phyloP scores from a whole-genome alignment of 331 rosid species.

The Rhamnella rubrinervis region DNA sequence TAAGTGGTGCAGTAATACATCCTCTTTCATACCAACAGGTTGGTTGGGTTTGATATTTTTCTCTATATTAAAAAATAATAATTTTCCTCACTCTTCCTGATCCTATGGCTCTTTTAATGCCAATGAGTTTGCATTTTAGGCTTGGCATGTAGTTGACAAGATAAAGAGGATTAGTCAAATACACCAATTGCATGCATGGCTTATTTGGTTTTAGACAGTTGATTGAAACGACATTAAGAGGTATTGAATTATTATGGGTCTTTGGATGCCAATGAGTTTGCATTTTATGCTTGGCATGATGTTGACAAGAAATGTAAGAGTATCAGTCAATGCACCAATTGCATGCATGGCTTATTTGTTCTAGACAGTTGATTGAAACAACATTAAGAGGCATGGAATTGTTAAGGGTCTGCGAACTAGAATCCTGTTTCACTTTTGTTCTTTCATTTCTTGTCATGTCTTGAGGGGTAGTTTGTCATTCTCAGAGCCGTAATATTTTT shows the following conservation, averaged over 20 bases:
- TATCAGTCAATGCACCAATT: not conserved
- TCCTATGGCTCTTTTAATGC: conserved; percentile 12
- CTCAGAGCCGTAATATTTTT: not conserved
- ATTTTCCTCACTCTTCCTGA: not conserved
- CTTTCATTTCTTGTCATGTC: conserved; percentile 2
- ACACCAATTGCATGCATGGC: not conserved
- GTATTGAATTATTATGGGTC: not conserved
- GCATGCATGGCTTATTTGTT: not conserved
- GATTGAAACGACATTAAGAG: not conserved
- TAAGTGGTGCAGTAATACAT: conserved; percentile 92
- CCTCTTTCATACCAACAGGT: conserved; percentile 99
- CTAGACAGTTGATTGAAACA: not conserved
- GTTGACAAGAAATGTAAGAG: not conserved
- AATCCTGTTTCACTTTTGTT: not conserved
- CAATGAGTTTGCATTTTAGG: not conserved
- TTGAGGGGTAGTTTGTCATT: no score
- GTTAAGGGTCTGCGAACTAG: not conserved
- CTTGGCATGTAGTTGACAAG: conserved; percentile 6
- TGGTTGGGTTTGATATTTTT: conserved; percentile 31
- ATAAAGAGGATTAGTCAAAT: not conserved
- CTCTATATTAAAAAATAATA: conserved; percentile 13
- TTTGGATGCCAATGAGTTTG: conserved; percentile 16
- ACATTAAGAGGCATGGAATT: not conserved
- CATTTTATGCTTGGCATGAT: not conserved
- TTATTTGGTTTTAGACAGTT: not conserved